Conservation (phyloP, 306 rosid species). For the Mucuna pruriens region DNA sequence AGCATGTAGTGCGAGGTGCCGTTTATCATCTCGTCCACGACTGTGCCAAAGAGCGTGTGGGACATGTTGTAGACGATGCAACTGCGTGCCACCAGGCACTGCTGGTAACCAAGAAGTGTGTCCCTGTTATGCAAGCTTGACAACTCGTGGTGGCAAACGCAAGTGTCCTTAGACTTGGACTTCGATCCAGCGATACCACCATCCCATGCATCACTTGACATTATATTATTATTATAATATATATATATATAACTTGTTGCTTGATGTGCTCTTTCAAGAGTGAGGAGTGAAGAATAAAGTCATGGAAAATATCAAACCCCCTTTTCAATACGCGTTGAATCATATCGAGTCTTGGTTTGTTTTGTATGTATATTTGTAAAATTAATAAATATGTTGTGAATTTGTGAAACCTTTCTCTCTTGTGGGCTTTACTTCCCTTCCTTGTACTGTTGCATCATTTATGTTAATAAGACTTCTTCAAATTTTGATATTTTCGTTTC, state of each 20-base stretch:
- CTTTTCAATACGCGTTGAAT: slow-evolving; percentile 27
- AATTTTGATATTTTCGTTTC: not conserved
- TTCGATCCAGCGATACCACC: not conserved
- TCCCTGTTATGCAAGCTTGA: slow-evolving; percentile 70
- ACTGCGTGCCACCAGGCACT: slow-evolving; percentile 79
- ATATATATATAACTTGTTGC: not conserved
- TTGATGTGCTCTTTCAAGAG: not conserved
- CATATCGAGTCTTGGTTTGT: not conserved
- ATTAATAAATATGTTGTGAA: not conserved
- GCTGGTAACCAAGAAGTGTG: slow-evolving; percentile 65
- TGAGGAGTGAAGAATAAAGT: not conserved
- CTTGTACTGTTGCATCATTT: not conserved
- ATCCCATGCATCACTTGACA: not conserved
- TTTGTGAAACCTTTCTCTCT: not conserved
- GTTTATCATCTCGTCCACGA: slow-evolving; percentile 58
- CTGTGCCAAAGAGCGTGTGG: slow-evolving; percentile 71
- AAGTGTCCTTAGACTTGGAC: slow-evolving; percentile 64
- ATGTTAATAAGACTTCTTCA: not conserved
- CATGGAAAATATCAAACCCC: not conserved
- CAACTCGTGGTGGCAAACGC: slow-evolving; percentile 65
- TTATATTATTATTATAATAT: not conserved
- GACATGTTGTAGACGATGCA: slow-evolving; percentile 68
- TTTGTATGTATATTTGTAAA: not conserved
- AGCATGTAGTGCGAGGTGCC: slow-evolving; percentile 64
- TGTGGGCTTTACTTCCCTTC: not conserved